phyloP scores from a whole-genome alignment of 1,139 yeast species.

The Williopsis jadinii region DNA sequence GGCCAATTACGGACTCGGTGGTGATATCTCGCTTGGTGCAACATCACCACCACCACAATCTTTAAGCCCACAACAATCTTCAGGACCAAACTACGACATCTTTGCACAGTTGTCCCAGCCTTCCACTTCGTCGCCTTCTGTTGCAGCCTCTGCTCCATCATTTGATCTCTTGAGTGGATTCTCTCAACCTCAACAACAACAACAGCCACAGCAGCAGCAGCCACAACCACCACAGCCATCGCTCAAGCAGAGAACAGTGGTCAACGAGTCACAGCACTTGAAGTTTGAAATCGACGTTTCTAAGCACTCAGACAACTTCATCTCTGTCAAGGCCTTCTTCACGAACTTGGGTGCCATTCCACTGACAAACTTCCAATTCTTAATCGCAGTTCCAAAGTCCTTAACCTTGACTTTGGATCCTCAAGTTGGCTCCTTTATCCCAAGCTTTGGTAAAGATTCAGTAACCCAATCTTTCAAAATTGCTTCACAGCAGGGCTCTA shows the following conservation, averaged over 20 bases:
- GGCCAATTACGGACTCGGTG: constrained; percentile 30
- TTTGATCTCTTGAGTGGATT: constrained; percentile 14
- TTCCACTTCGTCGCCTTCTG: constrained; percentile 4
- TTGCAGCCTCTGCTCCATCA: background rate
- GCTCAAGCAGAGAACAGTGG: constrained; percentile 17
- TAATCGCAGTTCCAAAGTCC: constrained; percentile 78
- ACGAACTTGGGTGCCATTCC: constrained; percentile 40
- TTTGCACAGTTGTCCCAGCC: constrained; percentile 22
- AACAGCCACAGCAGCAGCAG: constrained; percentile 27
- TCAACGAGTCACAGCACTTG: constrained; percentile 42
- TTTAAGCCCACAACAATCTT: constrained; percentile 7
- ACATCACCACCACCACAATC: constrained; percentile 21
- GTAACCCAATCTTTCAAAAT: constrained; percentile 57
- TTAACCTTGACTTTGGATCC: constrained; percentile 62
- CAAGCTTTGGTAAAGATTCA: constrained; percentile 45
- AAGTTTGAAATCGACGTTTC: constrained; percentile 46
- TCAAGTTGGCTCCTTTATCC: constrained; percentile 53
- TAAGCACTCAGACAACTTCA: constrained; percentile 31
- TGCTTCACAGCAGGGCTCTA: constrained; percentile 37
- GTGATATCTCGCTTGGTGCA: constrained; percentile 34
- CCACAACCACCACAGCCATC: constrained; percentile 7
- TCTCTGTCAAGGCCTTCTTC: constrained; percentile 39
- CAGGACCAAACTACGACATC: constrained; percentile 27
- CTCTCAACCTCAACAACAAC: constrained; percentile 28
- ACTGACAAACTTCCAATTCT: constrained; percentile 52